Percentiles rank a stretch among this genome's conserved stretches.
Conservation (phyloP, 768 basidiomycete species). For the Mycena haematopus region DNA sequence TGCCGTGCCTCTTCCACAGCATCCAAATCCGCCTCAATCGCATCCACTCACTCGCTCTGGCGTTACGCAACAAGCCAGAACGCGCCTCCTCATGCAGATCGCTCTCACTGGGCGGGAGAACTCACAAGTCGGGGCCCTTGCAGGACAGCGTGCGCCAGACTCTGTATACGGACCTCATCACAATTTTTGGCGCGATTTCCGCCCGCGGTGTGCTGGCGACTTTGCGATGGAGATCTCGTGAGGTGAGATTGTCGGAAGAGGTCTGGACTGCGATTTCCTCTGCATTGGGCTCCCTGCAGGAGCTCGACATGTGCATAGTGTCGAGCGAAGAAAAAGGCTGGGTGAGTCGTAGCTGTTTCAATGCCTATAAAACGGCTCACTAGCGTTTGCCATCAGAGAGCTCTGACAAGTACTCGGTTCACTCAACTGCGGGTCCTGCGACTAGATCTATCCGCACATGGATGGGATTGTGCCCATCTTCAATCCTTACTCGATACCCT, state of each 20-base stretch:
- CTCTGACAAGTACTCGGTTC: neutral
- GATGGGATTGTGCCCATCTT: neutral
- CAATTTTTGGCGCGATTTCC: neutral
- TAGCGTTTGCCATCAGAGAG: neutral
- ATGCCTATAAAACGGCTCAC: neutral
- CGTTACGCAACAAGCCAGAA: neutral
- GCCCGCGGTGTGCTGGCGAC: neutral
- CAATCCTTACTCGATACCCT: conserved; percentile 1
- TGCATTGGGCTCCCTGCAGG: neutral
- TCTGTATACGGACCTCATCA: neutral
- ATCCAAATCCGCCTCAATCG: neutral
- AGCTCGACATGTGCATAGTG: neutral
- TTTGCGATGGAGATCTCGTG: neutral
- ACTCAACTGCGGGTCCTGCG: neutral
- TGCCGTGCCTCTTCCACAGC: neutral
- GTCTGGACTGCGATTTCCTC: neutral
- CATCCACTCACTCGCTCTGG: neutral
- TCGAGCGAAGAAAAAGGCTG: neutral
- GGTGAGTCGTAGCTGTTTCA: neutral
- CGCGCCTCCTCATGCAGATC: neutral
- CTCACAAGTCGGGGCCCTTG: neutral
- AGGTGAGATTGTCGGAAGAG: neutral
- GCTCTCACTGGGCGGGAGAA: neutral
- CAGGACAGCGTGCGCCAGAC: neutral
- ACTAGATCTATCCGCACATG: neutral